Conservation (phyloP, 768 basidiomycete genomes). For the Tephrocybe sp. region DNA sequence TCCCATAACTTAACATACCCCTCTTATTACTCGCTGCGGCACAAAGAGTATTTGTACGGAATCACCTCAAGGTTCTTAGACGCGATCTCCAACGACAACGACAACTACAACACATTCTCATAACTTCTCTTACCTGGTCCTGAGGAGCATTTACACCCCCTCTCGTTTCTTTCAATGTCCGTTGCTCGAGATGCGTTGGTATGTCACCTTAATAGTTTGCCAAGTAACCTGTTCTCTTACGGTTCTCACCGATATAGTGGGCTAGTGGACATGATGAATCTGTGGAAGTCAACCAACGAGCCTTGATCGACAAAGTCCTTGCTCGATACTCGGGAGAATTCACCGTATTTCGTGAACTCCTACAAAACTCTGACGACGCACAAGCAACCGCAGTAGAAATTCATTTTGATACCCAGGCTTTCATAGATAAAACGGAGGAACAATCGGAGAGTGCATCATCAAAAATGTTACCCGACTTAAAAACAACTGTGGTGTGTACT, state of each 20-base stretch:
- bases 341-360: conserved; percentile 78
- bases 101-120: neutral
- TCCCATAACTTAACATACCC: no score
- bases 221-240: neutral
- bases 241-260: conserved; percentile 36
- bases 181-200: conserved; percentile 28
- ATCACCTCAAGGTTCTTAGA: no score
- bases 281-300: conserved; percentile 92
- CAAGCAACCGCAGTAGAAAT: conserved; percentile 76
- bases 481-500: conserved; percentile 54
- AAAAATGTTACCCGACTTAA: conserved; percentile 56
- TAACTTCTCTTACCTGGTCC: neutral
- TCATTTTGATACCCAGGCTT: conserved; percentile 67
- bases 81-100: no score
- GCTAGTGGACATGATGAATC: conserved; percentile 70
- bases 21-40: no score
- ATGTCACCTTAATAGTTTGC: conserved; percentile 3
- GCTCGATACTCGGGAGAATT: conserved; percentile 96
- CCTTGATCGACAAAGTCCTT: conserved; percentile 96
- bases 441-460: conserved; percentile 10
- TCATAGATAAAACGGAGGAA: conserved; percentile 31
- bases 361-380: conserved; percentile 97
- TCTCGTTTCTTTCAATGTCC: conserved; percentile 13
- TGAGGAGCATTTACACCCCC: neutral
- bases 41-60: no score